Base-by-base conservation (phyloP, 345 rosid genomes). In the Heritiera littoralis region DNA sequence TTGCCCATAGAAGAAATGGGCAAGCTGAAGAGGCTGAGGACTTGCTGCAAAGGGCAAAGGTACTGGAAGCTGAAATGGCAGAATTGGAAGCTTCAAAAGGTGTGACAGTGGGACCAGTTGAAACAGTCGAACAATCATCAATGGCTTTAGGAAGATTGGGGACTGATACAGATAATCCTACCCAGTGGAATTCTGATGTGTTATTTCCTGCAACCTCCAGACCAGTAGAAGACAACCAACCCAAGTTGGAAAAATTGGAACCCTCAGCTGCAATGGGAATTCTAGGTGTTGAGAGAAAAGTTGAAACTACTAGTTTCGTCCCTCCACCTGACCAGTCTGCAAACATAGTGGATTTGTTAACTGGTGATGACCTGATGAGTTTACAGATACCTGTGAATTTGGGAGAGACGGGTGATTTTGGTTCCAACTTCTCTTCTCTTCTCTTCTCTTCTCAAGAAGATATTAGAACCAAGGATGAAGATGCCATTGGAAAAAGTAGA, bases 1-100 rank as follows among this genome's bases (percentile, higher is more conserved):
- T 88, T 83, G 87, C 89, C 52, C 81, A 75, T 70, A 87, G 87
- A 68, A 89, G 90, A 61, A 85, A 86, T 77, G 92, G 94, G 76
- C 80, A 91, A 75, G 79, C 76, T 48, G 89, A 79, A 71, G 91
- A 89, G 45, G 90, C 90, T 23, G 93, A 90, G 63, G 90, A 86
- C 72, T 30, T 89, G 81, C 80, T 86, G 82, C 83, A 80, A 65
- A 82, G 68, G 80, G 89, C 88, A 12, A 81, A 79, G 78, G 84
- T 77, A 49, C 58, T 91, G 63, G 90, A 93, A 80, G 86, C 86
- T 49, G 85, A 91, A 67, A 76, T 92, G 80, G 87, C 87, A 74
- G 91, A 84, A 76, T 32, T 85, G 18, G 94, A 92, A 72, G 78
- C 74, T 48, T 80, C 83, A 1, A 82, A 78, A 78, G 45, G 52